Percentiles rank a stretch among this genome's conserved stretches.
These are phyloP conservation scores for Candida ascalaphidarum DNA, from an alignment of 805 yeast species.

Conservation along the genomic window DNA sequence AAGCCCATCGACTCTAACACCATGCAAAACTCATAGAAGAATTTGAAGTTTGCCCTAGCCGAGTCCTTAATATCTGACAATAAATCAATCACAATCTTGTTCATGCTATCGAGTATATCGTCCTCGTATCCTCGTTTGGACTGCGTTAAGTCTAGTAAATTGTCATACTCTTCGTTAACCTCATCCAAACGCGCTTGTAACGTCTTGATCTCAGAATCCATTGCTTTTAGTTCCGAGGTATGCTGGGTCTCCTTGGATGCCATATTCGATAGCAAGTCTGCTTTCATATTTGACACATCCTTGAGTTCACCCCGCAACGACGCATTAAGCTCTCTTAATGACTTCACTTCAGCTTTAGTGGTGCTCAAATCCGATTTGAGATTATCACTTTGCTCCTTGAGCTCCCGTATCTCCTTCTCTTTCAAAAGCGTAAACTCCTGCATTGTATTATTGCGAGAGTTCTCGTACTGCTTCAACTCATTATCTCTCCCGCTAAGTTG, in stretches of 20 bases:
- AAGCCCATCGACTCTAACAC: constrained; percentile 73
- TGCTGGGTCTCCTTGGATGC: constrained; percentile 55
- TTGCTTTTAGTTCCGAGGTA: constrained; percentile 40
- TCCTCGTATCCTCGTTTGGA: constrained; percentile 14
- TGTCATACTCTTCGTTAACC: constrained; percentile 30
- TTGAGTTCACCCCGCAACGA: no score
- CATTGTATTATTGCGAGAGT: no score
- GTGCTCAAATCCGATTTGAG: no score
- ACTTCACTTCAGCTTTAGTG: no score
- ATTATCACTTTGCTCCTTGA: no score
- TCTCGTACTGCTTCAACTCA: constrained; percentile 4
- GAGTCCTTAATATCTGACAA: constrained; percentile 8
- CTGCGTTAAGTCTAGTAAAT: constrained; percentile 32
- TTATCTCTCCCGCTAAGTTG: constrained; percentile 4
- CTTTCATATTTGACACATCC: constrained; percentile 35
- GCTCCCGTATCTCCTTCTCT: no score
- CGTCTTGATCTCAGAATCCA: constrained; percentile 42
- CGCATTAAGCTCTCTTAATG: no score
- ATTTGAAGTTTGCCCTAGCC: constrained; percentile 12
- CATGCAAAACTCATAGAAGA: constrained; percentile 41
- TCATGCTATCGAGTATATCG: constrained; percentile 18
- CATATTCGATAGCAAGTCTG: constrained; percentile 61
- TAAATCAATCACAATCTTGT: constrained; percentile 9
- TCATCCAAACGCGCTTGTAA: constrained; percentile 40
- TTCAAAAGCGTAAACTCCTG: no score